These are phyloP conservation scores for Fraxinus ornus DNA, from an alignment of 305 asterid species.

Conservation along the genomic window DNA sequence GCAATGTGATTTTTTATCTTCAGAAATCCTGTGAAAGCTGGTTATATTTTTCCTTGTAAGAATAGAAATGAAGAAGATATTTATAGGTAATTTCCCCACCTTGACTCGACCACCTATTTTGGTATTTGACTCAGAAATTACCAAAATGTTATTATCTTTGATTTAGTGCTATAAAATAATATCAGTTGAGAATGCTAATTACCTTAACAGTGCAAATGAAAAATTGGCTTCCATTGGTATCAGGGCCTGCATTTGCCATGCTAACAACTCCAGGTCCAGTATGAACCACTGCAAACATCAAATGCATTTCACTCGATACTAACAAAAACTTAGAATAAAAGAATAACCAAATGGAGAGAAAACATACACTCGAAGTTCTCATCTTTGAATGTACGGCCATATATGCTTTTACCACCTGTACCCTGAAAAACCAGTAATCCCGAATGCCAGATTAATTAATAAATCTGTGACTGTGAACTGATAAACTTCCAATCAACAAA, in stretches of 20 bases:
- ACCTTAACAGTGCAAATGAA: slow-evolving; percentile 95
- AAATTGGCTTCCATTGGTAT: slow-evolving; percentile 98
- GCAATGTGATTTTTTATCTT: neutral
- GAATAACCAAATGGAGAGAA: slow-evolving; percentile 20
- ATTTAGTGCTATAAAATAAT: neutral
- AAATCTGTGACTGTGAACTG: slow-evolving; percentile 2
- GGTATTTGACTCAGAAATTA: neutral
- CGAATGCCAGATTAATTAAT: slow-evolving; percentile 8
- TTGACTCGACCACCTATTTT: neutral
- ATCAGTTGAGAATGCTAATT: slow-evolving; percentile 22
- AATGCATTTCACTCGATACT: slow-evolving; percentile 13
- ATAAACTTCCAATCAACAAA: slow-evolving; percentile 6
- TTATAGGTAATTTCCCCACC: neutral
- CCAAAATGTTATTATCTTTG: neutral
- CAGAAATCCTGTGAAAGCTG: neutral
- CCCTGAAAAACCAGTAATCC: slow-evolving; percentile 51
- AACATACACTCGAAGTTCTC: slow-evolving; percentile 90
- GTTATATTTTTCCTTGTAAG: slow-evolving; percentile 6
- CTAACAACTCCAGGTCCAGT: slow-evolving; percentile 95
- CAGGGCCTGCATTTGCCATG: slow-evolving; percentile 99
- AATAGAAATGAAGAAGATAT: neutral
- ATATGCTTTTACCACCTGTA: slow-evolving; percentile 97
- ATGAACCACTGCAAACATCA: slow-evolving; percentile 65
- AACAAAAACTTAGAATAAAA: slow-evolving; percentile 7
- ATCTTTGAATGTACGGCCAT: slow-evolving; percentile 90